These are phyloP conservation scores for Pythium coloratum DNA, from an alignment of 352 stramenopile genomes.

Conservation along the genomic window DNA sequence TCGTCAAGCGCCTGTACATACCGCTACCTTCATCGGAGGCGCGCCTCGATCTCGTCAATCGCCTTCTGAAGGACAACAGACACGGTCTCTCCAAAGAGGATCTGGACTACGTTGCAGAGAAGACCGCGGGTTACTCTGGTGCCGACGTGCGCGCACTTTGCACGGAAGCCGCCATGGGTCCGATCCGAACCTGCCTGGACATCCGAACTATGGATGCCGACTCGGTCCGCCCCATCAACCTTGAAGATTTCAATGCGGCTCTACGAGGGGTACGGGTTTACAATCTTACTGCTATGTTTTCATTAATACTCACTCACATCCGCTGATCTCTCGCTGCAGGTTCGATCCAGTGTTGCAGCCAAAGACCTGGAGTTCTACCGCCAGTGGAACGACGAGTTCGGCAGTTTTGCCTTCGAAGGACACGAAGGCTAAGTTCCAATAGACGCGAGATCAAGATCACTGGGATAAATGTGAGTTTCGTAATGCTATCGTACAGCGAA, in stretches of 20 bases:
- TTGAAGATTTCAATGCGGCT: slow-evolving; percentile 95
- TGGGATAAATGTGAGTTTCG: neutral
- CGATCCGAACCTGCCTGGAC: slow-evolving; percentile 83
- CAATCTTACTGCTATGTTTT: neutral
- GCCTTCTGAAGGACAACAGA: slow-evolving; percentile 92
- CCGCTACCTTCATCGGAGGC: slow-evolving; percentile 90
- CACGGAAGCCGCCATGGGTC: slow-evolving; percentile 97
- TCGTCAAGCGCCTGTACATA: slow-evolving; percentile 98
- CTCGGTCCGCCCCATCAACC: slow-evolving; percentile 93
- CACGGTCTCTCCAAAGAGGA: slow-evolving; percentile 89
- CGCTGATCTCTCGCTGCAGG: slow-evolving; percentile 35
- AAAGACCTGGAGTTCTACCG: slow-evolving; percentile 94
- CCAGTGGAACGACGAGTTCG: slow-evolving; percentile 94
- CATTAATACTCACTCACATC: neutral
- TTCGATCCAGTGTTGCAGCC: slow-evolving; percentile 93
- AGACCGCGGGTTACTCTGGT: slow-evolving; percentile 94
- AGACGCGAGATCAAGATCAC: neutral
- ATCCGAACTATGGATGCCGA: slow-evolving; percentile 89
- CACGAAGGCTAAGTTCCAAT: slow-evolving; percentile 41
- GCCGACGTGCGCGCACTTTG: slow-evolving; percentile 97
- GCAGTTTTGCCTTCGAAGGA: slow-evolving; percentile 83
- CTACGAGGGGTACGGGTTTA: slow-evolving; percentile 65
- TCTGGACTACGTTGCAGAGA: slow-evolving; percentile 85
- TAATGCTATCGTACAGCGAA: slow-evolving; percentile 7
- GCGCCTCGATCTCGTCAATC: slow-evolving; percentile 86